A percentile compares a stretch with the other conserved stretches of the same genome.
Evolutionary conservation across 2,329 filamentous ascomycete genomes (phyloP).

Genomic region (Colletotrichum falcatum): DNA sequence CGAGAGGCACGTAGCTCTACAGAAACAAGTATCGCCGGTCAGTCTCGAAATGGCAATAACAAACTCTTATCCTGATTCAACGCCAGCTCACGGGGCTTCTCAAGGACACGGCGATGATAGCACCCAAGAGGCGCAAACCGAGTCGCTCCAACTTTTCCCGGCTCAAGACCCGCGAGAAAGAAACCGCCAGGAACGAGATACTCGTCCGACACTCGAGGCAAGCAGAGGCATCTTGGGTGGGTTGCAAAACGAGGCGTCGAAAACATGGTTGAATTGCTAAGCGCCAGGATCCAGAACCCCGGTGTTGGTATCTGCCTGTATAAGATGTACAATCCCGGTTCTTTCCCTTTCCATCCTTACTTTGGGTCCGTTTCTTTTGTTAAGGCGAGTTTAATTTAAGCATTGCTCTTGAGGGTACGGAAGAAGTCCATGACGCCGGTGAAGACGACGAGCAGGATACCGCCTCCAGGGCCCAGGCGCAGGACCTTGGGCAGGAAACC

Average conservation of each 20-base stretch:
- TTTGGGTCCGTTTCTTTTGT: neutral
- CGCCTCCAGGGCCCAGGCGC: conserved; percentile 66
- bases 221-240: neutral
- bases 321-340: conserved; percentile 32
- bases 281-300: conserved; percentile 25
- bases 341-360: neutral
- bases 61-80: neutral
- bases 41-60: neutral
- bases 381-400: conserved; percentile 1
- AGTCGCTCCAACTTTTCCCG: neutral
- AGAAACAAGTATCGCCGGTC: neutral
- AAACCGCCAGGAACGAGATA: neutral
- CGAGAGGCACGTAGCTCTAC: neutral
- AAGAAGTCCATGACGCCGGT: conserved; percentile 95
- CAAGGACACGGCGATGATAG: neutral
- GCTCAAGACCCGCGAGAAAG: neutral
- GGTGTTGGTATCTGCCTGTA: conserved; percentile 35
- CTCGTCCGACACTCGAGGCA: neutral
- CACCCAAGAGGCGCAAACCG: neutral
- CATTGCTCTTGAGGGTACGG: conserved; percentile 66
- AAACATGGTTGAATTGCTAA: conserved; percentile 27
- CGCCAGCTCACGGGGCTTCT: neutral
- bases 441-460: conserved; percentile 85
- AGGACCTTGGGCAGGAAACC: conserved; percentile 94
- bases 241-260: neutral